Evolutionary conservation across 2,329 filamentous ascomycete genomes (phyloP), one percentile per base, ranked within the genome.

Genomic region (Furcasterigmium sp.): DNA sequence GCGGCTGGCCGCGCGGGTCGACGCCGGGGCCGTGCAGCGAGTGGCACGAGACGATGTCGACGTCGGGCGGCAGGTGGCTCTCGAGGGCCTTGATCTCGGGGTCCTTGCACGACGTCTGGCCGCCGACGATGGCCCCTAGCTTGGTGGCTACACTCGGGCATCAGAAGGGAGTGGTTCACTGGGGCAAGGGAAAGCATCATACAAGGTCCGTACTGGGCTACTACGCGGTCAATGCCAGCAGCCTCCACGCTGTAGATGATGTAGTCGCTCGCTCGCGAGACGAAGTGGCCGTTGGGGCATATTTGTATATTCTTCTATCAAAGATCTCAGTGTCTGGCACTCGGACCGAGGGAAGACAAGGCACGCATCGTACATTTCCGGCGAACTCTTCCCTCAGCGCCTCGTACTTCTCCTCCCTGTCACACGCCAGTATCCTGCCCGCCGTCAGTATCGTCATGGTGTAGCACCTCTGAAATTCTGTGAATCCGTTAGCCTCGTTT

Each of bases 161-260:
- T 39, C 30, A 45, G 40, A 46, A 25, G n/a, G n/a, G n/a, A n/a
- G n/a, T n/a, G n/a, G n/a, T n/a, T n/a, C n/a, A 26, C 15, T 55
- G 46, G 45, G 46, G 23, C 40, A 42, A 15, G 18, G 57, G 50
- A 48, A 49, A 41, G 26, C 44, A 36, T 54, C 60, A 50, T 89
- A 95, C 90, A 96, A 56, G 91, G 91, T 51, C 91, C 93, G 65
- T 89, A 98, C 57, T 85, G 75, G 50, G 84, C 85, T 57, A 96
- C 93, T 56, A 96, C 87, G 53, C 77, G 78, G 61, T 89, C 86
- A 64, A 98, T 95, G 52, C 84, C 80, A 56, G 90, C 89, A 49
- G 93, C 93, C 68, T 97, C 91, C 65, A 98, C 93, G 67, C 87
- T 95, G 77, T 98, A 98, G 62, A 98, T 90, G 69, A 96, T 95